Conservation (phyloP, 257 asterid species). For the Rehmannia glutinosa region DNA sequence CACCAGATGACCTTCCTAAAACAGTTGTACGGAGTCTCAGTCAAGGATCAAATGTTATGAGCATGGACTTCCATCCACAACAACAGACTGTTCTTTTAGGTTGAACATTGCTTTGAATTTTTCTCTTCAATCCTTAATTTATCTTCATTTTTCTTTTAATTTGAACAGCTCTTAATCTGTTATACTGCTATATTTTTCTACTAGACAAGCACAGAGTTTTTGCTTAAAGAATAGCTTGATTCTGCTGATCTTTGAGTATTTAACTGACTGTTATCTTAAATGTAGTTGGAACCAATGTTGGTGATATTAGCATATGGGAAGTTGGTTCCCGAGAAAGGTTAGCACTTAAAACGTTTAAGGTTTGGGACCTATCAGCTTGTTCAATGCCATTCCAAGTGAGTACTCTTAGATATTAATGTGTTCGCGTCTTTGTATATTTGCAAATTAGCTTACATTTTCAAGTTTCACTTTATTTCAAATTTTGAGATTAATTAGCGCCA, state of each 20-base stretch:
- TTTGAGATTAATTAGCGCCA: constrained; percentile 3
- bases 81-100: constrained; percentile 97
- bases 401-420: constrained; percentile 12
- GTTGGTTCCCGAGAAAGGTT: constrained; percentile 84
- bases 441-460: constrained; percentile 1
- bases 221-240: neutral
- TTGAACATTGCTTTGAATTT: constrained; percentile 15
- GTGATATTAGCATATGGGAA: constrained; percentile 97
- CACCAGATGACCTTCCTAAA: constrained; percentile 96
- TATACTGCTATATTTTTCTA: neutral
- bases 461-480: neutral
- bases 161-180: neutral
- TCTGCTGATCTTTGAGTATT: neutral
- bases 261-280: constrained; percentile 7
- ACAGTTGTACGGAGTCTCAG: constrained; percentile 71
- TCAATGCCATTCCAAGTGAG: constrained; percentile 89
- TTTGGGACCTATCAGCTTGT: constrained; percentile 83
- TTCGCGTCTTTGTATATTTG: neutral
- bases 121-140: neutral
- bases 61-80: constrained; percentile 98
- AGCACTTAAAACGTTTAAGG: constrained; percentile 72
- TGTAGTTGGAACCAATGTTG: constrained; percentile 95
- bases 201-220: neutral
- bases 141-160: neutral
- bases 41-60: constrained; percentile 96